Percentiles rank a stretch among this genome's conserved stretches.
Conservation (phyloP, 345 rosid species). For the Pugionium cornutum region DNA sequence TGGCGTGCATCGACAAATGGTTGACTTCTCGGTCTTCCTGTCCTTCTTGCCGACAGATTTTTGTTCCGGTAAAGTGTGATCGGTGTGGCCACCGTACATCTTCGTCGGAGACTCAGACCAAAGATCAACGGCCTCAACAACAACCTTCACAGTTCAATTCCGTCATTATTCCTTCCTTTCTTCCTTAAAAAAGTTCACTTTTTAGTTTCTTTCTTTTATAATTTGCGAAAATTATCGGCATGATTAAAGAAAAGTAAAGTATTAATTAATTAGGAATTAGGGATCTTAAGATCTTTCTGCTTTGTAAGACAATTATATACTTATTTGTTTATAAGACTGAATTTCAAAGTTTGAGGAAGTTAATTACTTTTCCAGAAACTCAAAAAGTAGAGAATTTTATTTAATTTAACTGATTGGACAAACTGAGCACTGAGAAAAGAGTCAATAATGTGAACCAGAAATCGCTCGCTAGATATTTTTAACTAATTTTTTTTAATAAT, state of each 20-base stretch:
- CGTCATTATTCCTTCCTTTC: slow-evolving; percentile 25
- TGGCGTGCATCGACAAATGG: slow-evolving; percentile 64
- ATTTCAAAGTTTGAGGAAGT: slow-evolving; percentile 4
- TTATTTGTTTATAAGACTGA: slow-evolving; percentile 14
- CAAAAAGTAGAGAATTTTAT: neutral
- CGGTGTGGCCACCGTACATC: slow-evolving; percentile 34
- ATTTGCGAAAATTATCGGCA: slow-evolving; percentile 13
- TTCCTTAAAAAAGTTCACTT: slow-evolving; percentile 28
- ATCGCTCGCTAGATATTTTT: neutral
- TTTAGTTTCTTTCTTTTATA: neutral
- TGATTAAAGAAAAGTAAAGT: slow-evolving; percentile 24
- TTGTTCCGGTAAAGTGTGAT: slow-evolving; percentile 40
- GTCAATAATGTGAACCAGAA: slow-evolving; percentile 30
- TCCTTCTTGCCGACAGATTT: slow-evolving; percentile 63
- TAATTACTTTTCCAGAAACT: neutral
- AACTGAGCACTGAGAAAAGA: slow-evolving; percentile 17
- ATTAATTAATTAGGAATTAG: slow-evolving; percentile 34
- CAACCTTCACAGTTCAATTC: slow-evolving; percentile 30
- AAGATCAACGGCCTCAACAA: slow-evolving; percentile 26
- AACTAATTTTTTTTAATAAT: neutral
- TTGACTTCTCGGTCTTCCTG: slow-evolving; percentile 56
- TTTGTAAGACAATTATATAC: neutral
- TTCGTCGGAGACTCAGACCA: slow-evolving; percentile 24
- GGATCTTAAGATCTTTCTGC: neutral
- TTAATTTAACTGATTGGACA: slow-evolving; percentile 22